Evolutionary conservation across 2,329 filamentous ascomycete species (phyloP).

Genomic region (Curvularia sp.): DNA sequence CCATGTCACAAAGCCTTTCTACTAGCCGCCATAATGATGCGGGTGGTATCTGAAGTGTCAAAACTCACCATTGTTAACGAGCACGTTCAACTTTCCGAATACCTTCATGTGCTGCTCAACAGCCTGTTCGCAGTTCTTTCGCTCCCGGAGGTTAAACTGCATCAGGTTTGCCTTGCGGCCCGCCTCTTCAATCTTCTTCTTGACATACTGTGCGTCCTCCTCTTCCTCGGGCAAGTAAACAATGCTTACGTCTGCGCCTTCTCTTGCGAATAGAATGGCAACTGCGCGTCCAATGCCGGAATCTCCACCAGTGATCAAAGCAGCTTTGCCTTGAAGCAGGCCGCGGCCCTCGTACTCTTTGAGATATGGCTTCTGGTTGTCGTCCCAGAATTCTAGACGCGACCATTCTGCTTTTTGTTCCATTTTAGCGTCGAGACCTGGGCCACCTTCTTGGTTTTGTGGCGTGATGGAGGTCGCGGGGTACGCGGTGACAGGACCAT

Average conservation of each 20-base stretch:
- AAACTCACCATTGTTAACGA: constrained; percentile 30
- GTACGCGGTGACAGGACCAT: constrained; percentile 28
- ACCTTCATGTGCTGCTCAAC: constrained; percentile 69
- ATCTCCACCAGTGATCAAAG: constrained; percentile 78
- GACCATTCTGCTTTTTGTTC: constrained; percentile 31
- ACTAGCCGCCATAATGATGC: neutral
- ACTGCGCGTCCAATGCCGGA: constrained; percentile 77
- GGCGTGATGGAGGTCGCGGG: constrained; percentile 27
- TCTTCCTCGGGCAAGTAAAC: constrained; percentile 77
- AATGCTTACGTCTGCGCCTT: constrained; percentile 75
- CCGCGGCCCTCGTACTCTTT: constrained; percentile 34
- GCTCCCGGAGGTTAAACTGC: constrained; percentile 65
- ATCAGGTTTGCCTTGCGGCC: constrained; percentile 60
- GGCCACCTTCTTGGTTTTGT: constrained; percentile 28
- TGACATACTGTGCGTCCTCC: constrained; percentile 75
- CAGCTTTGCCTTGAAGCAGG: constrained; percentile 39
- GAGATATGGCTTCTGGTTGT: constrained; percentile 30
- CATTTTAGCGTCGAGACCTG: constrained; percentile 25
- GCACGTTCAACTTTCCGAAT: constrained; percentile 72
- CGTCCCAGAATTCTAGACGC: constrained; percentile 32
- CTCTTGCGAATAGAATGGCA: constrained; percentile 77
- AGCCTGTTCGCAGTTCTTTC: constrained; percentile 71
- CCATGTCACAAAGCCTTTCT: neutral
- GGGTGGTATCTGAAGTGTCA: neutral
- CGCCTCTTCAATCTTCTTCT: constrained; percentile 68